Evolutionary conservation across 2,329 filamentous ascomycete genomes (phyloP).

Genomic region (Trichophyton benhamiae): DNA sequence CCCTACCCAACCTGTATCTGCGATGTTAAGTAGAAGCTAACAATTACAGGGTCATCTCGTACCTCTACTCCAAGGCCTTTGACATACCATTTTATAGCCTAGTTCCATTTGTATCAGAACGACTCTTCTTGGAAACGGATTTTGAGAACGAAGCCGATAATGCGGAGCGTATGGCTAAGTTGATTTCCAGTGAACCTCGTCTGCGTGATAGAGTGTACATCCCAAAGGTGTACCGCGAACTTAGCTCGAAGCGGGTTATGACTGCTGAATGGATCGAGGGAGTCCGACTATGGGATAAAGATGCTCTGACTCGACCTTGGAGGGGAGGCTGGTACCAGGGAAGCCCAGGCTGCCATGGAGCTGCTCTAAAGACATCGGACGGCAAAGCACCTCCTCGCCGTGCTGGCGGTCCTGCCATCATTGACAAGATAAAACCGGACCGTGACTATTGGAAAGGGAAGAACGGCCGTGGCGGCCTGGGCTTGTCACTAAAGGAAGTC

Average conservation of each 20-base stretch:
- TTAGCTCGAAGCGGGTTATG: constrained; percentile 72
- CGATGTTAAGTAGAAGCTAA: neutral
- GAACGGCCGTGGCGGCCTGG: constrained; percentile 64
- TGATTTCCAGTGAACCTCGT: constrained; percentile 63
- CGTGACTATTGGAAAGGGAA: constrained; percentile 65
- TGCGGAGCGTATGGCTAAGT: constrained; percentile 65
- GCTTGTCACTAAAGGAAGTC: constrained; percentile 68
- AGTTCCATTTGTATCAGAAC: constrained; percentile 84
- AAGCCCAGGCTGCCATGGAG: constrained; percentile 64
- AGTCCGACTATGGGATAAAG: constrained; percentile 82
- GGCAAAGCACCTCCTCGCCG: constrained; percentile 26
- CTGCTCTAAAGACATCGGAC: constrained; percentile 45
- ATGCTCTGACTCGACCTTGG: constrained; percentile 65
- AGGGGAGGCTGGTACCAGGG: constrained; percentile 61
- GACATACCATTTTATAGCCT: constrained; percentile 85
- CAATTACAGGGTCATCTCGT: constrained; percentile 54
- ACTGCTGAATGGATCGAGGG: constrained; percentile 98
- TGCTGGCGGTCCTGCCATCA: constrained; percentile 16
- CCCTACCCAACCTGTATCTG: neutral
- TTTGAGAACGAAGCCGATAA: constrained; percentile 88
- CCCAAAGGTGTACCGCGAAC: constrained; percentile 68
- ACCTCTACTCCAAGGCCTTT: constrained; percentile 75
- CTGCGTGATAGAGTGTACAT: constrained; percentile 76
- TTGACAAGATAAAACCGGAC: constrained; percentile 62
- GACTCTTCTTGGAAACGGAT: constrained; percentile 86